Percentiles rank a stretch among this genome's conserved stretches.
These are phyloP conservation scores for Dysphania ambrosioides DNA, from an alignment of 148 eudicot species.

Conservation along the genomic window DNA sequence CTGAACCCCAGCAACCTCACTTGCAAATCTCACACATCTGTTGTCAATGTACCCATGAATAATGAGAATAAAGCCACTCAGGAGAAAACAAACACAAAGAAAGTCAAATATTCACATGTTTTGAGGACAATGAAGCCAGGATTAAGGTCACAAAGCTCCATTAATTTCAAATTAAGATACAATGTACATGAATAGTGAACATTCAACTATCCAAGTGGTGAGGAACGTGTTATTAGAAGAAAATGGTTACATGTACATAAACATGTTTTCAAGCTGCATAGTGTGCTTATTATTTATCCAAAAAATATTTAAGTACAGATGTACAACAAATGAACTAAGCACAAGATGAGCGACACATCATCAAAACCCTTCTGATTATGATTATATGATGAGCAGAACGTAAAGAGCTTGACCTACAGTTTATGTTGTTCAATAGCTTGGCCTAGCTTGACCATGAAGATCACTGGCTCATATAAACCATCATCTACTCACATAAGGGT, in stretches of 20 bases:
- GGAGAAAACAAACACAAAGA: constrained; percentile 2
- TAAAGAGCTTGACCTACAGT: no score
- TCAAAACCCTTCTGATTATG: not conserved
- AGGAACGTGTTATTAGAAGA: not conserved
- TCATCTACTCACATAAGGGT: no score
- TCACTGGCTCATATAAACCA: no score
- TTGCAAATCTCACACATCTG: constrained; percentile 96
- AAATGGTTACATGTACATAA: not conserved
- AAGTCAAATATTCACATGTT: not conserved
- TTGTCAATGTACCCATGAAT: constrained; percentile 16
- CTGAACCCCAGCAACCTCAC: constrained; percentile 89
- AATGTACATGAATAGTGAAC: no score
- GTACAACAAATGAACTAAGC: not conserved
- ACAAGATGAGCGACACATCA: not conserved
- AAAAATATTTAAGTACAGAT: not conserved
- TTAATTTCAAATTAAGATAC: not conserved
- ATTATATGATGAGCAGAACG: no score
- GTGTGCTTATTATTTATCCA: not conserved
- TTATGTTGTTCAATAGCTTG: not conserved
- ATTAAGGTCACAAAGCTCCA: not conserved
- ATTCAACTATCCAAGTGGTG: not conserved
- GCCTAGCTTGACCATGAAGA: not conserved
- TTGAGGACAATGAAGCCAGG: not conserved
- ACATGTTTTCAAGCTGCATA: not conserved
- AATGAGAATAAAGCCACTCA: not conserved